These are phyloP conservation scores for Funneliformis caledonium DNA, from an alignment of 371 early-diverging fungal species.

Conservation along the genomic window DNA sequence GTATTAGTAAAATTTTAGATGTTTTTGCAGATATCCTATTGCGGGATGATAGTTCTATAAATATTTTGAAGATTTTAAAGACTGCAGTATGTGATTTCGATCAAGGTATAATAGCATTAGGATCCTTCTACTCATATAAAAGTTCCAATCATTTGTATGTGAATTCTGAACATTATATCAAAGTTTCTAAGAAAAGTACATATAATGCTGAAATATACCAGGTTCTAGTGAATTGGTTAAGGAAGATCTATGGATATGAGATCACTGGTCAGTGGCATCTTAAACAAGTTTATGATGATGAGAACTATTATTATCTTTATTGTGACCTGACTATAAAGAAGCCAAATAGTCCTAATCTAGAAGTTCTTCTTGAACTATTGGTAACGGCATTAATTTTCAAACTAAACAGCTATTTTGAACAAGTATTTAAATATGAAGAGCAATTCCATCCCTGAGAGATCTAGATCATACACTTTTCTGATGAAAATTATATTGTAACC, in stretches of 20 bases:
- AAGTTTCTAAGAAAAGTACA: constrained; percentile 13
- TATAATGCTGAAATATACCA: constrained; percentile 6
- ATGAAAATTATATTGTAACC: constrained; percentile 9
- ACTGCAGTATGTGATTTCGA: neutral
- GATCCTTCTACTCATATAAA: constrained; percentile 1
- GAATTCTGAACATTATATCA: neutral
- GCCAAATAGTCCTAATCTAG: neutral
- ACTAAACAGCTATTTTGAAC: constrained; percentile 22
- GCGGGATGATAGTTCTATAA: neutral
- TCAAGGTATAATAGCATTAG: constrained; percentile 3
- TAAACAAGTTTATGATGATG: constrained; percentile 10
- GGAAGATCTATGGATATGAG: constrained; percentile 3
- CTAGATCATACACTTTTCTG: constrained; percentile 35
- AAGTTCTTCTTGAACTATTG: constrained; percentile 32
- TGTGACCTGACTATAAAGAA: constrained; percentile 30
- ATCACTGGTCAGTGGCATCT: constrained; percentile 23
- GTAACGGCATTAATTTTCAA: constrained; percentile 17
- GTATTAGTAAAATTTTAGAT: neutral
- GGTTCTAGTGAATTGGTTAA: constrained; percentile 22
- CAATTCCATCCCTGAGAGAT: constrained; percentile 6
- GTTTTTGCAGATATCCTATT: neutral
- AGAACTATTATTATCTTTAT: constrained; percentile 12
- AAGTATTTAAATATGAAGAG: constrained; percentile 30
- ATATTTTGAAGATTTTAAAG: constrained; percentile 14
- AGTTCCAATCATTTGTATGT: constrained; percentile 11